Evolutionary conservation across 106 monocot genomes (phyloP).

Genomic region (Dioscorea zingiberensis): DNA sequence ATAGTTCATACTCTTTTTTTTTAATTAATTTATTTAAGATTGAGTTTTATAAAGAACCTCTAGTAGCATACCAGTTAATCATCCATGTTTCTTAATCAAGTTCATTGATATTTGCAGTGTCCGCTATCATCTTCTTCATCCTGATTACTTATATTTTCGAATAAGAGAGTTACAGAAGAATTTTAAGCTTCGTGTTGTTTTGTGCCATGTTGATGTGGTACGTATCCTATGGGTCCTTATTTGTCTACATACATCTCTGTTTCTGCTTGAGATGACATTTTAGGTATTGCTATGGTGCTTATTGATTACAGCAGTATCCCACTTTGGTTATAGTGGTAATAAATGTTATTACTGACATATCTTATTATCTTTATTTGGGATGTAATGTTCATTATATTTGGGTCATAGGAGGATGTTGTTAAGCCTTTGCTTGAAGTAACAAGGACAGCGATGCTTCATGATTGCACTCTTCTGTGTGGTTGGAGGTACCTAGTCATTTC

Average conservation of each 20-base stretch:
- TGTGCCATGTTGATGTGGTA: conserved; percentile 99
- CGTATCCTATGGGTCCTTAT: conserved; percentile 7
- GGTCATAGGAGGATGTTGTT: conserved; percentile 69
- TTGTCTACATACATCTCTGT: no score
- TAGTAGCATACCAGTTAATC: no score
- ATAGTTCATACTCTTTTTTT: no score
- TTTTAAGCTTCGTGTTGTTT: conserved; percentile 82
- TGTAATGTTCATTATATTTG: no score
- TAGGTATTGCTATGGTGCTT: no score
- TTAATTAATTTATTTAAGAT: no score
- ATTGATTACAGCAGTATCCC: no score
- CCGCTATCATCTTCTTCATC: conserved; percentile 96
- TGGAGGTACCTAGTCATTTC: conserved; percentile 56
- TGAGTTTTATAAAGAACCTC: no score
- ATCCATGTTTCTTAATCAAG: neutral
- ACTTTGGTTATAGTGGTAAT: neutral
- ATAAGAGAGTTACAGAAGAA: conserved; percentile 93
- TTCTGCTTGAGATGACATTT: no score
- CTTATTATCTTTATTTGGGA: no score
- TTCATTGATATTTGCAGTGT: conserved; percentile 49
- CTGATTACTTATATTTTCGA: conserved; percentile 91
- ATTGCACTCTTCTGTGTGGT: conserved; percentile 87
- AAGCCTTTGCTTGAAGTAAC: conserved; percentile 95
- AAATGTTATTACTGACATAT: neutral
- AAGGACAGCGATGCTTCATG: conserved; percentile 90